A percentile compares a stretch with the other conserved stretches of the same genome.
phyloP scores from a whole-genome alignment of 1,139 yeast species.

The Dujonia santamariae region DNA sequence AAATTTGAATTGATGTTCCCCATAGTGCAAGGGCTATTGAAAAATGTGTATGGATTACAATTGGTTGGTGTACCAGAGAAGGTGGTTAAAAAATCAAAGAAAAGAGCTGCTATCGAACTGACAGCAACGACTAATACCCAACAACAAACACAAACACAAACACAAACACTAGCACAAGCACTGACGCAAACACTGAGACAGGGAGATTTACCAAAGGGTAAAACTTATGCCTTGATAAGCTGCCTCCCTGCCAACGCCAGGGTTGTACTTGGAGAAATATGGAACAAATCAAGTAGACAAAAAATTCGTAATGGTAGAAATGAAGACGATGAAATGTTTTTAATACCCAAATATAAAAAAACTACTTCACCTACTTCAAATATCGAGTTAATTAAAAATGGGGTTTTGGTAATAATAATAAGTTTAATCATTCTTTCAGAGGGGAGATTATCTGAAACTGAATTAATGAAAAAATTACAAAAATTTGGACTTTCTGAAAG shows the following conservation, averaged over 20 bases:
- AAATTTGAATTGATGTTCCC: slow-evolving; percentile 18
- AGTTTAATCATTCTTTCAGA: slow-evolving; percentile 31
- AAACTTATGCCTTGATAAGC: slow-evolving; percentile 14
- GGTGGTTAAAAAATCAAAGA: slow-evolving; percentile 9
- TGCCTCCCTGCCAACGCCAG: slow-evolving; percentile 20
- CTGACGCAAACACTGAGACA: background rate
- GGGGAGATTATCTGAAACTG: slow-evolving; percentile 29
- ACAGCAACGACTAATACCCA: slow-evolving; percentile 1
- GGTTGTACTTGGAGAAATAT: slow-evolving; percentile 20
- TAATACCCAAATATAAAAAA: slow-evolving; percentile 16
- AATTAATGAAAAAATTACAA: slow-evolving; percentile 19
- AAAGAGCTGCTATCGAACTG: slow-evolving; percentile 9
- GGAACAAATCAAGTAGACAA: slow-evolving; percentile 13
- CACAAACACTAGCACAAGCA: background rate
- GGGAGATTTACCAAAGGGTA: background rate
- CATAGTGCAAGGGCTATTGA: slow-evolving; percentile 18
- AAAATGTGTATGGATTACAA: slow-evolving; percentile 29
- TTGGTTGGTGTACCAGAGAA: slow-evolving; percentile 19
- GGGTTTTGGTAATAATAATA: slow-evolving; percentile 25
- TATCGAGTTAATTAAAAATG: slow-evolving; percentile 28
- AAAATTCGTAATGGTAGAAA: slow-evolving; percentile 13
- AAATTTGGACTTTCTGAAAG: slow-evolving; percentile 30
- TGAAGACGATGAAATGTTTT: slow-evolving; percentile 14
- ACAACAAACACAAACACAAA: background rate
- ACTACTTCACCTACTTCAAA: slow-evolving; percentile 17